Evolutionary conservation across 768 basidiomycete genomes (phyloP), one percentile per base, ranked within the genome.

Genomic region (Serendipita vermifera): DNA sequence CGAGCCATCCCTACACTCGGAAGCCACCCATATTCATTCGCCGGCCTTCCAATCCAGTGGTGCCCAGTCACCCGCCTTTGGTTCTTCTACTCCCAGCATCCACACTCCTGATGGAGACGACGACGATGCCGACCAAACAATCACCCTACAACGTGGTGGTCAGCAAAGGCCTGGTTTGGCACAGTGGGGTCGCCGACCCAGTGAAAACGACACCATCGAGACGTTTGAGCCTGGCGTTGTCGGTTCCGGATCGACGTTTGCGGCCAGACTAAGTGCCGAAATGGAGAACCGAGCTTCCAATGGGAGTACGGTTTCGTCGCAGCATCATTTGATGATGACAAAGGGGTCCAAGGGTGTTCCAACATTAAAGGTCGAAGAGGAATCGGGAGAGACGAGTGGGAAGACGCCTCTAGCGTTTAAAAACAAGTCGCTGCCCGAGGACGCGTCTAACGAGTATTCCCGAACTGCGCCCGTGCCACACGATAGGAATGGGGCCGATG

Each of bases 211-310:
- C 9, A 51, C 22, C 7, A 27, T 51, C 9, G 22, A 51, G 15
- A 51, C 46, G 22, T 51, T 51, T 51, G 46, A 51, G 29, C 11
- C 46, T 5, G 46, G 46, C 29, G 46, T 26, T 5, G 46, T 51
- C n/a, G 46, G 46, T 31, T 51, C 46, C 32, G 46, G 46, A n/a
- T 51, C 46, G 1, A 51, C 46, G 9, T 51, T 51, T 51, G 46
- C 46, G 9, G 7, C 46, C 24, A 51, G 46, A 31, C 26, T 51
- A 15, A 51, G 46, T 29, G 46, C 17, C 9, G 46, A 51, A n/a
- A 51, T 51, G 17, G 46, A 51, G 46, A 51, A 51, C 46, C 26
- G 46, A 27, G 32, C 26, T n/a, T 51, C 46, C 7, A 31, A 15
- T 9, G 46, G 24, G 11, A 51, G 46, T n/a, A 27, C 46, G 9